phyloP scores from a whole-genome alignment of 139 green algal species.

The Asterochloris erici region DNA sequence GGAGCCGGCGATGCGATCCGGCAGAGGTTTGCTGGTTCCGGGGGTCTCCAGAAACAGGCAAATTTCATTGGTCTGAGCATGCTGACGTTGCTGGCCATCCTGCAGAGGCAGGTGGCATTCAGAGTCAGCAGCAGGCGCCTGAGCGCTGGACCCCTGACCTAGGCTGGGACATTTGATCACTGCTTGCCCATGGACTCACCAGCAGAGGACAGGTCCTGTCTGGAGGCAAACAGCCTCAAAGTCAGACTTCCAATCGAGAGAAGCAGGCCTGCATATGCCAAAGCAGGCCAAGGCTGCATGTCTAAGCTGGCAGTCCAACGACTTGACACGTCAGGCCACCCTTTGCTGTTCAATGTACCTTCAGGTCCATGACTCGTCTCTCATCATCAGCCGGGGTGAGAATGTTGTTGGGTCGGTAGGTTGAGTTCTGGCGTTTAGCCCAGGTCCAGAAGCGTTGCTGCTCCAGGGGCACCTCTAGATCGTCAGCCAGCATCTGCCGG shows the following conservation, averaged over 20 bases:
- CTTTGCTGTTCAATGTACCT: constrained; percentile 1
- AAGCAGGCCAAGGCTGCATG: too few species aligned
- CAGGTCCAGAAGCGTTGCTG: constrained; percentile 92
- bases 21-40: neutral
- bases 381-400: constrained; percentile 54
- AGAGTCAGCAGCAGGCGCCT: neutral
- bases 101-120: neutral
- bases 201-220: too few species aligned
- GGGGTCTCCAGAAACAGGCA: constrained; percentile 73
- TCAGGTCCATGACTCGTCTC: constrained; percentile 44
- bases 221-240: too few species aligned
- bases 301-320: too few species aligned
- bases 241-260: too few species aligned
- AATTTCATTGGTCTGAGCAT: neutral
- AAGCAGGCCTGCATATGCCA: too few species aligned
- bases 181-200: too few species aligned
- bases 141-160: neutral
- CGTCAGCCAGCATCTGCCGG: constrained; percentile 56
- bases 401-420: constrained; percentile 53
- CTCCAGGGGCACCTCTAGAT: constrained; percentile 64
- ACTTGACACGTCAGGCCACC: too few species aligned
- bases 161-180: neutral
- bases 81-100: neutral
- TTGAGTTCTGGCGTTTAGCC: constrained; percentile 77
- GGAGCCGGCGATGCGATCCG: constrained; percentile 15